Evolutionary conservation across 176 grass and related monocot genomes (phyloP).

Genomic region (Phragmites australis): DNA sequence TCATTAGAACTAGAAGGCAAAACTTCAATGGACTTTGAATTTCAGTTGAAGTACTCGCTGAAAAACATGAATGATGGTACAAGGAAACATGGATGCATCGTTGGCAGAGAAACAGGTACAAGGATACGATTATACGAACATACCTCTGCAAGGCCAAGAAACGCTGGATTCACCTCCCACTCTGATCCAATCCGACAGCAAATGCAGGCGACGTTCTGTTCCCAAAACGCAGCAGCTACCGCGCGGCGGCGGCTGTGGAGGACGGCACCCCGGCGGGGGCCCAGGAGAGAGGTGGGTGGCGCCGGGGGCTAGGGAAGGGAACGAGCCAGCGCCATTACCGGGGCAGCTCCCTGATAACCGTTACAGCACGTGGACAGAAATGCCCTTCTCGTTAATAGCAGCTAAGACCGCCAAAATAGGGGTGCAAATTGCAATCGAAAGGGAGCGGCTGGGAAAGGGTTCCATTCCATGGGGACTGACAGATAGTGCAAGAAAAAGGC

Average conservation of each 20-base stretch:
- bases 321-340: conserved; percentile 24
- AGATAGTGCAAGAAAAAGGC: background rate
- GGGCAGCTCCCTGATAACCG: conserved; percentile 17
- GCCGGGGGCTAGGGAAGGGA: conserved; percentile 28
- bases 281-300: background rate
- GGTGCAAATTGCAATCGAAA: background rate
- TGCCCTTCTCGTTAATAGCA: conserved; percentile 33
- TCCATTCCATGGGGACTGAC: background rate
- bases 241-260: background rate
- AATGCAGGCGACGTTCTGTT: background rate
- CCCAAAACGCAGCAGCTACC: background rate
- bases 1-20: background rate
- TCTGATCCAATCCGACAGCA: background rate
- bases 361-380: background rate
- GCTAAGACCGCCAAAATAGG: conserved; percentile 30
- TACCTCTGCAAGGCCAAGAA: conserved; percentile 20
- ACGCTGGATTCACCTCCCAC: background rate
- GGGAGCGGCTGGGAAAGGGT: background rate
- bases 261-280: conserved; percentile 38
- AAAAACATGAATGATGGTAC: no score
- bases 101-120: background rate
- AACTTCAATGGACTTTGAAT: no score
- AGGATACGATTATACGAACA: background rate
- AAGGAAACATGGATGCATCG: background rate
- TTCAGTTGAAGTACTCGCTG: no score